Conservation (phyloP, 179 eudicot genomes). For the Spinacia oleracea region DNA sequence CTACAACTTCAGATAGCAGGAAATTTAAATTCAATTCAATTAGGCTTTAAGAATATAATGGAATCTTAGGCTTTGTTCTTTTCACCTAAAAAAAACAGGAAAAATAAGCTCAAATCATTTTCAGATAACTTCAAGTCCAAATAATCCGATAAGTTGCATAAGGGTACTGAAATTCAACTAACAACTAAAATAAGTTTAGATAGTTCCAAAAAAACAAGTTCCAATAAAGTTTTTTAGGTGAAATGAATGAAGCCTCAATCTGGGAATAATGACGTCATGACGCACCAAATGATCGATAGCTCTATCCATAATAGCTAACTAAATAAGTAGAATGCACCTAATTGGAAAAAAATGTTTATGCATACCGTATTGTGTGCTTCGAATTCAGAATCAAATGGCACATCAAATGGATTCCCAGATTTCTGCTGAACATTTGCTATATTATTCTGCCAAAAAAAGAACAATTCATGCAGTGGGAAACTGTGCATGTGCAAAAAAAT, state of each 20-base stretch:
- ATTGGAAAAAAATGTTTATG: not conserved
- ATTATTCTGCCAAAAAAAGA: slow-evolving; percentile 44
- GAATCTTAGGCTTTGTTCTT: too few relatives aligned
- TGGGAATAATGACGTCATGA: not conserved
- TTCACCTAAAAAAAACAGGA: not conserved
- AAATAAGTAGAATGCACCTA: slow-evolving; percentile 6
- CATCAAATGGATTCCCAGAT: slow-evolving; percentile 74
- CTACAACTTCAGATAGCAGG: not conserved
- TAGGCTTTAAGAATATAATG: too few relatives aligned
- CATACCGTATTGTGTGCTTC: slow-evolving; percentile 62
- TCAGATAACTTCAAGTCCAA: not conserved
- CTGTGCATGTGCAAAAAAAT: slow-evolving; percentile 5
- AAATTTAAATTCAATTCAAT: not conserved
- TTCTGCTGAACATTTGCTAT: slow-evolving; percentile 36
- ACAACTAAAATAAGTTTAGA: not conserved
- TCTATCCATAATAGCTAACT: not conserved
- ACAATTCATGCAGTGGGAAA: slow-evolving; percentile 2
- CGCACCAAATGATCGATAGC: not conserved
- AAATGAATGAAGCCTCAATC: not conserved
- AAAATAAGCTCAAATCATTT: too few relatives aligned
- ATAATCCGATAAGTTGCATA: not conserved
- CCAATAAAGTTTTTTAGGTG: not conserved
- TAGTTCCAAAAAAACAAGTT: not conserved
- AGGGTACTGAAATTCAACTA: not conserved
- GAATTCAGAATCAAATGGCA: slow-evolving; percentile 50